Evolutionary conservation across 192 early-diverging fungal species (phyloP), one percentile per base, ranked within the genome.

Genomic region (Dissophora globulifera): DNA sequence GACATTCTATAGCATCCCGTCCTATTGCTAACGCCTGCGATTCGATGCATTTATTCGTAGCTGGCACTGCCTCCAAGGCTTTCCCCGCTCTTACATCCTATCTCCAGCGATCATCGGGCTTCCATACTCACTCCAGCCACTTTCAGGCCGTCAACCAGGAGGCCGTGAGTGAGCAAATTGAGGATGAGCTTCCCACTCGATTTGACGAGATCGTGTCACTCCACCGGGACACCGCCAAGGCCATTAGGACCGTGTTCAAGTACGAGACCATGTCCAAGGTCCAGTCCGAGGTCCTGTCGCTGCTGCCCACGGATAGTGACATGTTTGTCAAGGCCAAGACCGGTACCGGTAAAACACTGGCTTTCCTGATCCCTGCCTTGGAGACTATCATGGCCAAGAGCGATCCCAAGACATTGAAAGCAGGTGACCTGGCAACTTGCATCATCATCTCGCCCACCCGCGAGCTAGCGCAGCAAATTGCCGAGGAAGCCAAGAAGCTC

Each of bases 281-380:
- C 4, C 96, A 98, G 69, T 70, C 91, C 30, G 87, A 88, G 69
- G 91, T 98, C n/a, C 76, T 94, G 38, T 85, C 83, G 6, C 75
- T 83, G 31, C 65, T 94, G 31, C 93, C 93, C 20, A 86, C 89
- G 22, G 79, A 85, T 16, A 71, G 68, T 10, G 97, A 99, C 68
- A 83, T 98, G 59, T 89, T 99, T 80, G 92, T 97, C 61, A 91
- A 95, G 62, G 95, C 96, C 10, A 97, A 98, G 81, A 99, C 97
- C 13, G 97, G 97, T 67, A 97, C 96, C 0, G 97, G 97, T 43
- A 99, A 99, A 79, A 99, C 96, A 0, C 79, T 94, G 19, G 97
- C 95, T n/a, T 99, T 99, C 58, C 78, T 99, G 72, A 85, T 95
- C 30, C 91, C 95, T 9, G 94, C 95, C 1, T 60, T 98, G 20